Base-by-base conservation (phyloP, 1,284 basidiomycete species). In the Macrocystidia cucumis region DNA sequence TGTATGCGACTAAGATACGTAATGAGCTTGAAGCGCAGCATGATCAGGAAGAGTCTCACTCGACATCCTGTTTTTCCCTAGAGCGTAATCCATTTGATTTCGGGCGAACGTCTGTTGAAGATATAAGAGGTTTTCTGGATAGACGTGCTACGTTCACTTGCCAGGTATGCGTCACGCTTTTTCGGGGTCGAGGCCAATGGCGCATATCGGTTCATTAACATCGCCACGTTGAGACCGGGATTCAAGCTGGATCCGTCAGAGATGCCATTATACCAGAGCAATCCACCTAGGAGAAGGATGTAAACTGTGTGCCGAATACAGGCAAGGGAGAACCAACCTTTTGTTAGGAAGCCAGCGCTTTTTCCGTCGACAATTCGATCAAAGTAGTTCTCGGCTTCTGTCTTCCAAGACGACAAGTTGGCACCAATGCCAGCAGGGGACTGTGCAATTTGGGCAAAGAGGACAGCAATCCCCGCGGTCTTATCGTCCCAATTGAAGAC, bases 401-500 rank as follows among this genome's bases (percentile, higher is more conserved):
- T 51, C 51, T 79, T 75, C 88, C 89, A 95, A 8, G 63, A 56
- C 1, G 73, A 68, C 23, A 78, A 46, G 49, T 84, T 76, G 9
- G 64, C 61, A 26, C 63, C 71, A 27, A 72, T 61, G 37, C 49
- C 59, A 35, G 59, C 59, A 48, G 74, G 59, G 23, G 72, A 56
- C 42, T 69, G 57, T 1, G 76, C 74, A 19, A 91, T 63, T 39
- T 81, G 78, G 0, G 79, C 63, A 35, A 86, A 86, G 8, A 95
- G 60, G 12, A 95, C 71, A 27, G 79, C 74, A 0, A 88, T 52
- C 1, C 81, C 88, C 2, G 89, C 82, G 0, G 72, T 71, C 54
- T 88, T 87, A 1, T 76, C 75, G 52, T 93, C 91, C 91, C 92
- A 96, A 52, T 93, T 92, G 62, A 92, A 87, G 4, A 84, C 79